These are phyloP conservation scores for Teunomyces tritomae DNA, from an alignment of 805 yeast genomes.

Conservation along the genomic window DNA sequence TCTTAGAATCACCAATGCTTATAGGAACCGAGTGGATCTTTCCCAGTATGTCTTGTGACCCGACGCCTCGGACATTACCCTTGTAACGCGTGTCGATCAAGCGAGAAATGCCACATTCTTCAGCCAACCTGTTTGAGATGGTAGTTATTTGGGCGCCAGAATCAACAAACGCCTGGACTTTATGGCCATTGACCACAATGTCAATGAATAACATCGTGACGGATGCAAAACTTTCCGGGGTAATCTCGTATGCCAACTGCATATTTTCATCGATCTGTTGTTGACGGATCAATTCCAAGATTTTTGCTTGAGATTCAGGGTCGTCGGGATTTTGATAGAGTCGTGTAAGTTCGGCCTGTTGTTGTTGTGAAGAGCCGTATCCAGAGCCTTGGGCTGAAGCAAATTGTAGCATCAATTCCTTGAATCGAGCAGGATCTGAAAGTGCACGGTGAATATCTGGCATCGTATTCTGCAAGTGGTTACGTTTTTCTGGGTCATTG, in stretches of 20 bases:
- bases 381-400: conserved; percentile 17
- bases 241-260: conserved; percentile 74
- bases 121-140: conserved; percentile 75
- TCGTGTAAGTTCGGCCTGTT: conserved; percentile 44
- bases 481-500: conserved; percentile 37
- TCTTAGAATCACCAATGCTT: conserved; percentile 56
- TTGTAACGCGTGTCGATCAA: conserved; percentile 75
- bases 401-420: conserved; percentile 32
- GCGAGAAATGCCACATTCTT: conserved; percentile 63
- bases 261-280: conserved; percentile 78
- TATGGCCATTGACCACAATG: conserved; percentile 73
- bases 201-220: conserved; percentile 83
- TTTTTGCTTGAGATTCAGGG: conserved; percentile 63
- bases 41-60: conserved; percentile 74
- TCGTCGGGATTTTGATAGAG: conserved; percentile 66
- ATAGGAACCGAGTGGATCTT: conserved; percentile 86
- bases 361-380: conserved; percentile 6
- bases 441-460: conserved; percentile 50
- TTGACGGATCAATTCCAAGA: conserved; percentile 65
- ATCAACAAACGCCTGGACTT: conserved; percentile 91
- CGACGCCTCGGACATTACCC: conserved; percentile 91
- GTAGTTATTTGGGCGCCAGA: conserved; percentile 94
- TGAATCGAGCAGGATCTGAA: conserved; percentile 49
- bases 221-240: conserved; percentile 84
- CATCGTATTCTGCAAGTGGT: conserved; percentile 32